Base-by-base conservation (phyloP, 768 basidiomycete species). In the Naganishia antarctica region DNA sequence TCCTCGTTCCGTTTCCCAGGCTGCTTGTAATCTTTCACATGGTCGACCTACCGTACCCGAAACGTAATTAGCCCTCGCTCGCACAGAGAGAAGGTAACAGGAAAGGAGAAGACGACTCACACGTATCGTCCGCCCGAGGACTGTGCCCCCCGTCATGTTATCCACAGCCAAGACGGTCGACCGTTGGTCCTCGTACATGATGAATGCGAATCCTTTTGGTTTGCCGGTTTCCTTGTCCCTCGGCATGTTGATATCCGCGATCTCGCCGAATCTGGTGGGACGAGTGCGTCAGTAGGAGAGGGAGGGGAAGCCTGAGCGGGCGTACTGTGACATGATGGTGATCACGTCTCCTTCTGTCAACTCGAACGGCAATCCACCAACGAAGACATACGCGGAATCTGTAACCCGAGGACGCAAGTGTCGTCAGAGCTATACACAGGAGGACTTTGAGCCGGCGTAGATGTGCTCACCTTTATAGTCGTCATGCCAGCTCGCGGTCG, bases 121-220 rank as follows among this genome's bases (percentile, higher is more conserved):
- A 18, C 92, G 86, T 57, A 99, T 80, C 2, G 86, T 94, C 70
- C 86, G 82, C 16, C 88, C 90, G 32, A 96, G 80, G 44, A 98
- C 87, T 60, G 85, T 85, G 49, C 92, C 90, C 44, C 96, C 96
- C 73, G 96, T 98, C 78, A 99, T 85, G 80, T 99, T 99, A 80
- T 99, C 96, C 67, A 99, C 94, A 9, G 96, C 96, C 51, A 99
- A 82, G 57, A 97, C 78, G 6, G 96, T 99, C 65, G 91, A 94
- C 50, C 91, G 84, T 79, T 99, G 96, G 78, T 99, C 92, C 79
- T 94, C 91, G 78, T 98, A 99, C 96, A 98, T 97, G 68, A 98
- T 81, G 80, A 97, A 99, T 9, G 85, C 93, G 75, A 98, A 99
- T 1, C 96, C 96, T 72, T 80, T 86, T 0, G 87, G 82, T 74